Conservation (phyloP, 1,284 basidiomycete species). For the Butyriboletus appendiculatus region DNA sequence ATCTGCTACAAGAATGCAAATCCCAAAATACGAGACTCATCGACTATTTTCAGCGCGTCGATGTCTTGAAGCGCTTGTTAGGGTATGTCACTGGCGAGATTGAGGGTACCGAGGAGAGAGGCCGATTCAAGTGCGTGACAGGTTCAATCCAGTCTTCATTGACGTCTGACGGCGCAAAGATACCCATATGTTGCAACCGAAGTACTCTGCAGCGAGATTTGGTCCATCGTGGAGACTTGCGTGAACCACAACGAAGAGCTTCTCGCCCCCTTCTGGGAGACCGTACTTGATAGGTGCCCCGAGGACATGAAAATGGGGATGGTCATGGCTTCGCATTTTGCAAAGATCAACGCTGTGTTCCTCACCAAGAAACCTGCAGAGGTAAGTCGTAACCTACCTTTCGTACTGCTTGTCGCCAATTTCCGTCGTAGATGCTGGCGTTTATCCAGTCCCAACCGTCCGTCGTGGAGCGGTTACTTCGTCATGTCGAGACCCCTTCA, state of each 20-base stretch:
- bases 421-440: conserved; percentile 75
- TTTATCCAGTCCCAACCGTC: conserved; percentile 87
- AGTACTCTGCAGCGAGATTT: conserved; percentile 94
- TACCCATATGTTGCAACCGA: conserved; percentile 96
- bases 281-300: conserved; percentile 75
- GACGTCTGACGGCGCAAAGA: conserved; percentile 44
- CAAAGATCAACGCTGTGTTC: conserved; percentile 88
- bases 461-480: conserved; percentile 82
- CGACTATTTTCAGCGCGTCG: conserved; percentile 80
- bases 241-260: conserved; percentile 72
- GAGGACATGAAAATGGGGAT: conserved; percentile 79
- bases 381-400: conserved; percentile 49
- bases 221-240: conserved; percentile 92
- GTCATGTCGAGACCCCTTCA: conserved; percentile 87
- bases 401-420: conserved; percentile 26
- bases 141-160: neutral
- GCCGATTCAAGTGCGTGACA: conserved; percentile 69
- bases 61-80: conserved; percentile 78
- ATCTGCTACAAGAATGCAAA: conserved; percentile 95
- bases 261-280: conserved; percentile 91
- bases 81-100: conserved; percentile 87
- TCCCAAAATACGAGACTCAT: conserved; percentile 88
- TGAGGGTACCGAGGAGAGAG: conserved; percentile 68
- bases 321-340: conserved; percentile 80
- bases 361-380: conserved; percentile 88